Evolutionary conservation across 352 stramenopile genomes (phyloP), one percentile per base, ranked within the genome.

Genomic region (Globisporangium ultimum): DNA sequence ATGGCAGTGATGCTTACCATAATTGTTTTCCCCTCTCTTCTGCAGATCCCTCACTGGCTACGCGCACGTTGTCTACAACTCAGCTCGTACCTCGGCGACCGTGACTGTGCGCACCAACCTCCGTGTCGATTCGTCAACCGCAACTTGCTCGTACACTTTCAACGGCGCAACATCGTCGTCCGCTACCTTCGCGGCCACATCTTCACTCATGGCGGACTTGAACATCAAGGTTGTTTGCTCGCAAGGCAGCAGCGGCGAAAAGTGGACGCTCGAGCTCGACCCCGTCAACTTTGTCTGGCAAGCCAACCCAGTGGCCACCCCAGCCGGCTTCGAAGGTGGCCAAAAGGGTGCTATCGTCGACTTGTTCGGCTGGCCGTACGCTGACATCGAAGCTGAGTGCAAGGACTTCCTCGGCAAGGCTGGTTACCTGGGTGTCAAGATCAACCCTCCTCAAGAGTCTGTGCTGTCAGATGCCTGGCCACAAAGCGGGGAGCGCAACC

Each of bases 231-330:
- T 67, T 10, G 58, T 18, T 17, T 86, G 76, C 47, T 57, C 64
- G 1, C 48, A 62, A 14, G 47, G 17, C 6, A 52, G 10, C n/a
- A 36, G 36, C 6, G 41, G 41, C 9, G 63, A 68, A 3, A 58
- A 41, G 48, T 78, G 67, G 66, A 80, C 62, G 1, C 46, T 89
- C 1, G 61, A 53, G 14, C 57, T 89, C 5, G 80, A 89, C 22
- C 76, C 80, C 0, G 61, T 87, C 24, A 84, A 89, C 69, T 89
- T 89, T 57, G 53, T 89, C 8, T 89, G 80, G 80, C 72, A 87
- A 22, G 61, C 67, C 38, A 66, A 66, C 5, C 28, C 55, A 0
- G 74, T 89, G 10, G 64, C 24, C 24, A 32, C 24, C 2, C 24
- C 24, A 32, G 53, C 64, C 1, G 62, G 60, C 0, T 71, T 83